phyloP scores from a whole-genome alignment of 441 rosid species.

The Pelargonium myrrhifolium region DNA sequence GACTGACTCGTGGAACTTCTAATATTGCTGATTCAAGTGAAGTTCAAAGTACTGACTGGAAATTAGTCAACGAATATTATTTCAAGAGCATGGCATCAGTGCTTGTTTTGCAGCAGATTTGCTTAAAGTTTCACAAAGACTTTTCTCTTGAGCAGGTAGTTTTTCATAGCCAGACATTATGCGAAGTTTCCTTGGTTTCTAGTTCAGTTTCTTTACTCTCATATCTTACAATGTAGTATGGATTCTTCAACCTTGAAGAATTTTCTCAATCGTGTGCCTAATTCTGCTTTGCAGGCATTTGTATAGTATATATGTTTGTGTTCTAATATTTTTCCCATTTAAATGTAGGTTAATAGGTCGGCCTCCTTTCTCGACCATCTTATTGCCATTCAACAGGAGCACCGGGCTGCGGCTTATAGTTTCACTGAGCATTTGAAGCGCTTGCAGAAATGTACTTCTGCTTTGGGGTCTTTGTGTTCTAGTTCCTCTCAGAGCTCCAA shows the following conservation, averaged over 20 bases:
- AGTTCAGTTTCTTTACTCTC: not conserved
- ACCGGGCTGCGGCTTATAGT: slow-evolving; percentile 56
- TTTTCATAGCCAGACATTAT: not conserved
- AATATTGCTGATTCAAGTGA: slow-evolving; percentile 23
- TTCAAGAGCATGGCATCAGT: slow-evolving; percentile 80
- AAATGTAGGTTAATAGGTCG: slow-evolving; percentile 58
- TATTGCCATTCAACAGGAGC: slow-evolving; percentile 63
- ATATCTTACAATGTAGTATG: not conserved
- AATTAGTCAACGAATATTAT: slow-evolving; percentile 55
- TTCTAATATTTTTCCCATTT: slow-evolving; percentile 13
- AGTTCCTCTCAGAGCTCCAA: slow-evolving; percentile 33
- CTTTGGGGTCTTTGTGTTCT: slow-evolving; percentile 35
- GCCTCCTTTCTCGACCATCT: slow-evolving; percentile 83
- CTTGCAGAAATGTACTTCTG: slow-evolving; percentile 38
- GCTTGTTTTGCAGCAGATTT: slow-evolving; percentile 56
- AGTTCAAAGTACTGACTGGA: slow-evolving; percentile 50
- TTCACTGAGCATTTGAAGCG: slow-evolving; percentile 47
- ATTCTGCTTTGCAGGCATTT: not conserved
- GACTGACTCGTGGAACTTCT: slow-evolving; percentile 29
- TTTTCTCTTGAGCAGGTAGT: slow-evolving; percentile 74
- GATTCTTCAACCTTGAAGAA: not conserved
- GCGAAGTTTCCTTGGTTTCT: not conserved
- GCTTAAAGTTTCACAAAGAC: slow-evolving; percentile 66
- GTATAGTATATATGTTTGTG: slow-evolving; percentile 6
- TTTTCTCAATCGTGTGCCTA: not conserved